These are phyloP conservation scores for Aspergillus latus DNA, from an alignment of 2,329 filamentous ascomycete genomes.

Conservation along the genomic window DNA sequence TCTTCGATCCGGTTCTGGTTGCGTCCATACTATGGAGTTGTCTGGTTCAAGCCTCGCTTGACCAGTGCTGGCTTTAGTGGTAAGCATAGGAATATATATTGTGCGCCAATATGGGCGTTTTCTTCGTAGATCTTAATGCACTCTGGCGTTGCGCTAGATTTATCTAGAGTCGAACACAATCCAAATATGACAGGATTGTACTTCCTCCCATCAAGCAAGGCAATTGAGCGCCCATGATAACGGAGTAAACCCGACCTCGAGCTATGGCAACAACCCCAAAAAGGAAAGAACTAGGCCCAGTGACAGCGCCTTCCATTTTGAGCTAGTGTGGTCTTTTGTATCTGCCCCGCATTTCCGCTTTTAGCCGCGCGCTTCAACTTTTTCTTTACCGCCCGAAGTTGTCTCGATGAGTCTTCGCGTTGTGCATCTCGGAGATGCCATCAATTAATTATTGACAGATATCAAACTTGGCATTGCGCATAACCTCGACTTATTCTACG, in stretches of 20 bases:
- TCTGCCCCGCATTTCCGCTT: conserved; percentile 17
- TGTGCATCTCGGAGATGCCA: background rate
- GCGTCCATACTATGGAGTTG: conserved; percentile 6
- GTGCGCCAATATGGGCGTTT: too few species aligned
- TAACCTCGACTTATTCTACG: too few species aligned
- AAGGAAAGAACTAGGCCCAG: background rate
- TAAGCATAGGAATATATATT: too few species aligned
- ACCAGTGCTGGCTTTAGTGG: too few species aligned
- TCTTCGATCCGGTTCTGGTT: conserved; percentile 12
- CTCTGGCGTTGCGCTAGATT: too few species aligned
- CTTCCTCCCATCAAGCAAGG: too few species aligned
- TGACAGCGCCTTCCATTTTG: background rate
- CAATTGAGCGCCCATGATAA: too few species aligned
- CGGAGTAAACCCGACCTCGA: background rate
- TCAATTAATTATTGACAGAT: background rate
- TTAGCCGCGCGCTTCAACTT: conserved; percentile 18
- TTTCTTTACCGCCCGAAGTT: conserved; percentile 15
- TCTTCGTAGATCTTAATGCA: too few species aligned
- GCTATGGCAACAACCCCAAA: background rate
- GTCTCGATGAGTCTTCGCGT: background rate
- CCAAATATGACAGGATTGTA: too few species aligned
- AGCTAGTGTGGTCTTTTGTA: conserved; percentile 7
- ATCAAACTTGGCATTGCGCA: background rate
- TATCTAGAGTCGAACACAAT: too few species aligned
- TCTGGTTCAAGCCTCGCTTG: background rate